Evolutionary conservation across 2,329 filamentous ascomycete species (phyloP), one percentile per base, ranked within the genome.

Genomic region (Aaosphaeria arxii): DNA sequence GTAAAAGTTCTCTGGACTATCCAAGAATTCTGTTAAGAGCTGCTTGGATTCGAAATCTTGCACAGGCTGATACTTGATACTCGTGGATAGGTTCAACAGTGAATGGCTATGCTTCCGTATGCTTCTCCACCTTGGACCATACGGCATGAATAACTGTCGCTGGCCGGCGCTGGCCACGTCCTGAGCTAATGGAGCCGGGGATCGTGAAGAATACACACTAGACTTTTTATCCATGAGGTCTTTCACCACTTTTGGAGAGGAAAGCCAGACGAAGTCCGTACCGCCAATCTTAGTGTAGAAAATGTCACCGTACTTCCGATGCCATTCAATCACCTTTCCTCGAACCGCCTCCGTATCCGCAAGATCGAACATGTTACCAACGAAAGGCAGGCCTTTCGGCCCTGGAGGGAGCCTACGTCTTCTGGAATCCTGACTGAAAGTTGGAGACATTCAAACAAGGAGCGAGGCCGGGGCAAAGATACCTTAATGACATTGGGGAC

Each of bases 161-260:
- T 75, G 43, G 71, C 79, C 51, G 72, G 75, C 31, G 74, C 69
- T 75, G 75, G 77, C 64, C 3, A 66, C 64, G 42, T 73, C 69
- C 38, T 68, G 63, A 2, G 69, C 69, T 1, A 73, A 50, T 1
- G 70, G 70, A 3, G 60, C 55, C 30, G 61, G 53, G 5, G 61
- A 48, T 11, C 75, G 71, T 1, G 79, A 79, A 1, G 76, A 74
- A 56, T 81, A 81, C 41, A 77, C 71, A n/a, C 71, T 71, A 0
- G 76, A 75, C 38, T 75, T 74, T 55, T 78, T 79, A 50, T 80
- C 77, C 47, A 83, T 75, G n/a, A 82, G 65, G 17, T 81, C 79
- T 36, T 75, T 77, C 0, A 79, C 78, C 1, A 72, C 67, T 66
- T 74, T 75, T 0, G 76, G 74, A 33, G 77, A 75, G 47, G 63